Evolutionary conservation across 2,329 filamentous ascomycete species (phyloP), one percentile per base, ranked within the genome.

Genomic region (Colletotrichum sp.): DNA sequence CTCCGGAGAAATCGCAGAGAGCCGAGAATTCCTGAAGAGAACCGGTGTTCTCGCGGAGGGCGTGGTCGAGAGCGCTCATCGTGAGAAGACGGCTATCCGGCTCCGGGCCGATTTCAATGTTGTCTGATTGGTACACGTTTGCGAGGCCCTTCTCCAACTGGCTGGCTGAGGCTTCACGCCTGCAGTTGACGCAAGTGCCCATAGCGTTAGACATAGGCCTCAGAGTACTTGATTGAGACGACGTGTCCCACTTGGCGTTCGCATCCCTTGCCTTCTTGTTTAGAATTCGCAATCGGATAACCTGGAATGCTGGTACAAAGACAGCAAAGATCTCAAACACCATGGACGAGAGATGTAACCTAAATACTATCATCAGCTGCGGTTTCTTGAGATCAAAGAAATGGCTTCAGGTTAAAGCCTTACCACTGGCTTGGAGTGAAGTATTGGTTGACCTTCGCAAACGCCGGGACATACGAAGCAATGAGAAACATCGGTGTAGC

Each of bases 401-500:
- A 4, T 8, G 28, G 3, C 18, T 2, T 1, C 3, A n/a, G 8
- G 15, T 5, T 13, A 0, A 7, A 0, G 10, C 75, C 85, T 78
- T 82, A 89, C 89, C 90, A 92, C 81, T 90, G 86, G 7, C 89
- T 87, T 12, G 90, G 88, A 0, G 87, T 79, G 77, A 85, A 90
- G 80, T 88, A 89, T n/a, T 80, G 79, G 78, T 90, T 90, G 75
- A 90, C 80, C 3, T 79, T 79, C 7, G 79, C 81, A 67, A 90
- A 86, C 4, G 80, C 83, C 10, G 86, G 84, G 7, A 82, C 79
- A 59, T 85, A 83, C 4, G 86, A 85, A 62, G 89, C 89, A 18
- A 90, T 81, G n/a, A 92, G 83, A 87, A 89, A 92, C 80, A 92
- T 84, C 0, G 90, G 90, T 6, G 89, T 90, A 15, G 89, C 90